Evolutionary conservation across 768 basidiomycete genomes (phyloP), one percentile per base, ranked within the genome.

Genomic region (Lentinula raphanica): DNA sequence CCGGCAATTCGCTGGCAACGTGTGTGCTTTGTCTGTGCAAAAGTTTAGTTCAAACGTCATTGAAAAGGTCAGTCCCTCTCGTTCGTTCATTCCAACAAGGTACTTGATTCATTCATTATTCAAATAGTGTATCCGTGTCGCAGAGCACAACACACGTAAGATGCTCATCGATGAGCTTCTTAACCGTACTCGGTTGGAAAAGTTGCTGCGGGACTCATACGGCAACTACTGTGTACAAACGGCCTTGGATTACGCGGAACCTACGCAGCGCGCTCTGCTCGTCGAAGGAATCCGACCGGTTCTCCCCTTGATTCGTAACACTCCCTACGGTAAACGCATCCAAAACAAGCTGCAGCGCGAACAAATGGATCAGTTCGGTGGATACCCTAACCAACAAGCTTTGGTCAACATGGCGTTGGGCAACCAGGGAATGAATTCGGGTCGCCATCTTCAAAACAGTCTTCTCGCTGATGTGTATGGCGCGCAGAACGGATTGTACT

Each of bases 11-110:
- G 78, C 92, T 54, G 97, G 97, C 65, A 98, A 99, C 67, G 92
- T 98, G 59, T 98, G 95, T 71, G 94, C 94, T 5, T 77, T 99
- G 54, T 98, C 95, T 5, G 96, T 98, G 15, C 97, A 99, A 72
- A 99, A 99, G 75, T 99, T 99, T 76, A 96, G 94, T 62, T 98
- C 96, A 60, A 99, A 99, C 71, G 97, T 99, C 60, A 95, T 97
- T 61, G 95, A 97, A 76, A 97, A 97, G 82, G 90, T 89, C 38
- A 9, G 73, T 60, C 0, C n/a, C 12, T 28, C 54, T 46, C 42
- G 46, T 58, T 11, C 27, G 32, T 48, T n/a, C n/a, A 6, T 58
- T 17, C 12, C 8, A 4, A 9, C 28, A 21, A 9, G 23, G 9
- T 35, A 39, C 19, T 23, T 39, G 13, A 15, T 36, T 53, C 21